These are phyloP conservation scores for Phytophthora sojae DNA, from an alignment of 352 stramenopile genomes.

Conservation along the genomic window DNA sequence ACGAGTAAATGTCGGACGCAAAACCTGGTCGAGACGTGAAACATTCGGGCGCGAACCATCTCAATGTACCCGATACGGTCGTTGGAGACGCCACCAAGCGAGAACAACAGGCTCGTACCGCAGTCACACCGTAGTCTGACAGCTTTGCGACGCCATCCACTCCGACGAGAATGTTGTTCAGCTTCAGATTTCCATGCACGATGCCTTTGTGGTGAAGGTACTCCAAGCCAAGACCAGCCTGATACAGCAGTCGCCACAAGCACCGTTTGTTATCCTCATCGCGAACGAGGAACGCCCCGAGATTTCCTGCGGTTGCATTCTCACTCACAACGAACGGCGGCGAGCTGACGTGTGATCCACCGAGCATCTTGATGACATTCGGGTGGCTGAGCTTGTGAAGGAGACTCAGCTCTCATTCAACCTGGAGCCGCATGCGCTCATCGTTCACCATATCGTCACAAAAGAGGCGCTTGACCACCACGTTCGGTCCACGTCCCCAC, in stretches of 20 bases:
- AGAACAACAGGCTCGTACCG: not conserved
- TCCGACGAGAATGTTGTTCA: constrained; percentile 20
- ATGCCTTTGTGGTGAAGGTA: constrained; percentile 16
- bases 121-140: constrained; percentile 5
- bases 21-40: not conserved
- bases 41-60: not conserved
- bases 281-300: constrained; percentile 3
- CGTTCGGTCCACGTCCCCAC: not conserved
- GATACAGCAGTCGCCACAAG: constrained; percentile 31
- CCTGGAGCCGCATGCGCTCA: not conserved
- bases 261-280: constrained; percentile 4
- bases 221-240: constrained; percentile 47
- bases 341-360: constrained; percentile 31
- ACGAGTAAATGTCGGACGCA: not conserved
- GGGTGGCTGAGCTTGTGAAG: constrained; percentile 35
- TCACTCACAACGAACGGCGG: constrained; percentile 35
- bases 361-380: constrained; percentile 39
- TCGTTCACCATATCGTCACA: constrained; percentile 7
- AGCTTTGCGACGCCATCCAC: constrained; percentile 6
- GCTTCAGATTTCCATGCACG: constrained; percentile 17
- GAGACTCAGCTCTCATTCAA: not conserved
- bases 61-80: not conserved
- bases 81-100: not conserved
- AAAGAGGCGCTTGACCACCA: constrained; percentile 41
- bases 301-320: constrained; percentile 27